phyloP scores from a whole-genome alignment of 1,139 yeast genomes.

The Meyerozyma carpophila region DNA sequence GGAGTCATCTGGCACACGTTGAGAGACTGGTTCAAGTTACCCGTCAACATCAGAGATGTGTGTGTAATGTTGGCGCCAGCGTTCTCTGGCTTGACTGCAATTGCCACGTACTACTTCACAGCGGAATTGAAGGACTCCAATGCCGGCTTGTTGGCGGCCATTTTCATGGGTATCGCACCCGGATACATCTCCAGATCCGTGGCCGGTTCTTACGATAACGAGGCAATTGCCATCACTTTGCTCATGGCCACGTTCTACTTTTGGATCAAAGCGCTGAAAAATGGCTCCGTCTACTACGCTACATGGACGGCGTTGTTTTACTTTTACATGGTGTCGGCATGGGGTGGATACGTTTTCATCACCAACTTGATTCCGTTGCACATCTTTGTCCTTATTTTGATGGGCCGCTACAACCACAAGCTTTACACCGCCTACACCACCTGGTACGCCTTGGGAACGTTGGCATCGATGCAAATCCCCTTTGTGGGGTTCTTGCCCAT shows the following conservation, averaged over 20 bases:
- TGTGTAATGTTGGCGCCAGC: constrained; percentile 97
- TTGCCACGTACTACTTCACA: constrained; percentile 86
- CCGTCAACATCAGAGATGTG: constrained; percentile 90
- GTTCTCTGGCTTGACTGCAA: constrained; percentile 89
- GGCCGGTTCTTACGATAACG: constrained; percentile 98
- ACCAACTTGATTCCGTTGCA: constrained; percentile 96
- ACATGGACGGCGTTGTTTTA: constrained; percentile 81
- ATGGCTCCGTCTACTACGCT: constrained; percentile 85
- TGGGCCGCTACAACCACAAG: constrained; percentile 89
- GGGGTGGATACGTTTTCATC: constrained; percentile 99
- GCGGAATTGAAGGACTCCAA: constrained; percentile 84
- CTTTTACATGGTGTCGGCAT: constrained; percentile 99
- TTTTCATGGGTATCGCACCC: constrained; percentile 96
- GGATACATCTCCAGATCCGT: constrained; percentile 98
- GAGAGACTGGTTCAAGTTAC: constrained; percentile 60
- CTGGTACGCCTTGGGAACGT: constrained; percentile 94
- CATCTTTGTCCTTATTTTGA: constrained; percentile 79
- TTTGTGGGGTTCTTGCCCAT: constrained; percentile 97
- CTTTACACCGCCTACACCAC: constrained; percentile 90
- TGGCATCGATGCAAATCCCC: constrained; percentile 98
- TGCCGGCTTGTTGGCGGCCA: constrained; percentile 89
- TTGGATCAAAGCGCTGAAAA: constrained; percentile 91
- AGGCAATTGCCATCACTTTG: constrained; percentile 95
- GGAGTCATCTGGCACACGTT: constrained; percentile 81
- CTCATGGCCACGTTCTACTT: constrained; percentile 92